These are phyloP conservation scores for Solanum boliviense DNA, from an alignment of 257 asterid species.

Conservation along the genomic window DNA sequence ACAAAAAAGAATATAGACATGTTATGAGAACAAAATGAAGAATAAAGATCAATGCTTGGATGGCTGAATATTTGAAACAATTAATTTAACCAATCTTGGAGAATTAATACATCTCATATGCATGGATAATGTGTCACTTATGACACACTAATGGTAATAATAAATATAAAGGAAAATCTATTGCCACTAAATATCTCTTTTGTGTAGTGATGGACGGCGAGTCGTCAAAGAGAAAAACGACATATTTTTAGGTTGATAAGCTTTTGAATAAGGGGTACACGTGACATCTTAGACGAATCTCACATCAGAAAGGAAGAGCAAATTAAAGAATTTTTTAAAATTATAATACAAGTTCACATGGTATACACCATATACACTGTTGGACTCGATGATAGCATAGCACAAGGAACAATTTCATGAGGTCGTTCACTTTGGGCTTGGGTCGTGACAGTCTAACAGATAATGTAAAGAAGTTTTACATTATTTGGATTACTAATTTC, in stretches of 20 bases:
- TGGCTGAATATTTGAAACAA: not conserved
- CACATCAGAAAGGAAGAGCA: accelerated
- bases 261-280: not conserved
- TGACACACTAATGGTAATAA: not conserved
- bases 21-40: not conserved
- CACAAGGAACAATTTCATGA: not conserved
- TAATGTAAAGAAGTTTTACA: not conserved
- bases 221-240: not conserved
- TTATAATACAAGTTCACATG: not conserved
- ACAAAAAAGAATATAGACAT: not conserved
- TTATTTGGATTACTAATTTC: not conserved
- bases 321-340: not conserved
- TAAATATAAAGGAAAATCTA: too few relatives aligned
- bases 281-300: not conserved
- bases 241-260: not conserved
- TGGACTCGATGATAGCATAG: not conserved
- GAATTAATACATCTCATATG: not conserved
- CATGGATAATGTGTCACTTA: not conserved
- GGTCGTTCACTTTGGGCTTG: not conserved
- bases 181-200: not conserved
- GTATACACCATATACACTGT: not conserved
- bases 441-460: not conserved
- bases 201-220: not conserved
- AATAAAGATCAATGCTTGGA: not conserved
- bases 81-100: not conserved